These are phyloP conservation scores for Fusarium veterinarium DNA, from an alignment of 2,329 filamentous ascomycete species.

Conservation along the genomic window DNA sequence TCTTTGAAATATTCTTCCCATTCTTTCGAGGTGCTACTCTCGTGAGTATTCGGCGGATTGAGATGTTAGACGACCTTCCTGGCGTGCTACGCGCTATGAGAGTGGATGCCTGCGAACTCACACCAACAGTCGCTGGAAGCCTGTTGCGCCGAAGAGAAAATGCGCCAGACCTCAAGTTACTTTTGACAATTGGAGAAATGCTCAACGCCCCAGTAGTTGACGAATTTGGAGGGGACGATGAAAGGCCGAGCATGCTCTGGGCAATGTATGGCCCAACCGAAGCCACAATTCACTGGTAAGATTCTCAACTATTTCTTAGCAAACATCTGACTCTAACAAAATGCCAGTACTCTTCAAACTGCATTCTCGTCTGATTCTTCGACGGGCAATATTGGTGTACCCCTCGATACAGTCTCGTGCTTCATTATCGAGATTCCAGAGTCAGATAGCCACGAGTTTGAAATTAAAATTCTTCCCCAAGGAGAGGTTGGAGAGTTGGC, in stretches of 20 bases:
- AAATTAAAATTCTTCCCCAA: conserved; percentile 67
- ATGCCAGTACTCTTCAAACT: conserved; percentile 73
- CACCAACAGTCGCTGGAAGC: conserved; percentile 86
- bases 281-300: conserved; percentile 84
- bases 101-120: conserved; percentile 88
- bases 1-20: conserved; percentile 96
- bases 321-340: neutral
- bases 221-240: conserved; percentile 76
- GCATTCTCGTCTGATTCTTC: conserved; percentile 67
- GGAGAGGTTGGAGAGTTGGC: conserved; percentile 83
- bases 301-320: neutral
- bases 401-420: conserved; percentile 83
- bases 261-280: conserved; percentile 97
- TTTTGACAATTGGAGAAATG: conserved; percentile 95
- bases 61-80: conserved; percentile 81
- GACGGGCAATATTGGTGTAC: conserved; percentile 78
- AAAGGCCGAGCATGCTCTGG: conserved; percentile 75
- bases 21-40: conserved; percentile 79
- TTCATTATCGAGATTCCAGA: conserved; percentile 70
- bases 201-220: conserved; percentile 79
- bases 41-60: conserved; percentile 74
- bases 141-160: conserved; percentile 74
- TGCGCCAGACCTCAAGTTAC: conserved; percentile 74
- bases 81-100: conserved; percentile 71
- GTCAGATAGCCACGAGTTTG: conserved; percentile 25